These are phyloP conservation scores for Cladosporium colombiae DNA, from an alignment of 2,329 filamentous ascomycete genomes.

Conservation along the genomic window DNA sequence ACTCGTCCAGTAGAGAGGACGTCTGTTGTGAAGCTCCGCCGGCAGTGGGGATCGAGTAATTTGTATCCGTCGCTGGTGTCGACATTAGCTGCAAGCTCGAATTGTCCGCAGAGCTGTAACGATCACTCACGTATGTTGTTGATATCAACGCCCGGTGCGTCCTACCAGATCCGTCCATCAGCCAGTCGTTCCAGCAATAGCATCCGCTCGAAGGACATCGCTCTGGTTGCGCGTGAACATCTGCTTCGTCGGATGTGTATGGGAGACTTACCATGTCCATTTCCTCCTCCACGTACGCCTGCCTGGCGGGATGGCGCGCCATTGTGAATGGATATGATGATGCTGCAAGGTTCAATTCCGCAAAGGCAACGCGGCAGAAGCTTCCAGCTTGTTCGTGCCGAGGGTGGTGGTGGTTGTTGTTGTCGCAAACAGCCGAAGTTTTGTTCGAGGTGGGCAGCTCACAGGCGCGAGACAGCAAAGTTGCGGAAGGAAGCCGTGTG, in stretches of 20 bases:
- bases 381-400: not conserved
- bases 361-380: not conserved
- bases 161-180: conserved; percentile 41
- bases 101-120: not conserved
- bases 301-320: conserved; percentile 80
- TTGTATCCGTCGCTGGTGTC: conserved; percentile 66
- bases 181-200: conserved; percentile 25
- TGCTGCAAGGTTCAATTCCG: not conserved
- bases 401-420: not conserved
- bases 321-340: conserved; percentile 16
- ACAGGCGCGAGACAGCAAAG: not conserved
- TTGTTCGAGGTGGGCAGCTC: not conserved
- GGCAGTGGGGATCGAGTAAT: conserved; percentile 75
- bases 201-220: conserved; percentile 19
- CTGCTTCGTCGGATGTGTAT: not conserved
- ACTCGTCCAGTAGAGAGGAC: conserved; percentile 81
- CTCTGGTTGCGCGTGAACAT: conserved; percentile 39
- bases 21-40: conserved; percentile 78
- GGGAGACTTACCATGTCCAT: conserved; percentile 27
- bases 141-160: conserved; percentile 61
- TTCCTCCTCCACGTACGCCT: conserved; percentile 90
- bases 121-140: conserved; percentile 61
- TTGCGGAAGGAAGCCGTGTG: conserved; percentile 5
- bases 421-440: conserved; percentile 17
- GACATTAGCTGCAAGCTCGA: not conserved